Base-by-base conservation (phyloP, 306 rosid genomes). In the Cicer pinnatifidum region DNA sequence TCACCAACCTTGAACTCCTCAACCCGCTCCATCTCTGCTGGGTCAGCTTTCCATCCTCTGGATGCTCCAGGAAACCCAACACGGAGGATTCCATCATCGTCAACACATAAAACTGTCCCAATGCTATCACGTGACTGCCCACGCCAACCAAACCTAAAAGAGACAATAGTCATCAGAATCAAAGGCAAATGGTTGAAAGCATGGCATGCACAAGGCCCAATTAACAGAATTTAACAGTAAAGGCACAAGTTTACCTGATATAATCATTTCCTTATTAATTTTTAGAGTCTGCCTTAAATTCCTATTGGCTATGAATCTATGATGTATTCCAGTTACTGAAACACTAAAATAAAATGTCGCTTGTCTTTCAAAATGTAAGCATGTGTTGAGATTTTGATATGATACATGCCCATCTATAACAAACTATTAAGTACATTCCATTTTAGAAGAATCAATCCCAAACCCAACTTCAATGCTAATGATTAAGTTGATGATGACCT, bases 21-120 rank as follows among this genome's bases (percentile, higher is more conserved):
- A 68, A 94, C 99, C 71, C 99, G 89, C 67, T 91, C 99, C 99
- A 94, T 94, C 82, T 94, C 99, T 8, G 97, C 96, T 41, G 99
- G 99, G 85, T 94, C 97, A 81, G 99, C 99, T 76, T 91, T 89
- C 97, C 99, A 94, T 78, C 99, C 99, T 84, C 99, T 94, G 44
- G 99, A 94, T 67, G 99, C 99, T 79, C 99, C 99, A 78, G 99
- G 99, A 88, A 89, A 94, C 75, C 99, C 99, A 77, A 94, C 99
- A 66, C 97, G 97, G 68, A 94, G 89, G 61, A 94, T 91, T 66
- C 99, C 99, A 79, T 94, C 99, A 44, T 94, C 99, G 23, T 94
- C 99, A 65, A 94, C 97, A 37, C 99, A 94, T 78, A 94, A 85
- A 58, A 94, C 99, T 13, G 99, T 94, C 69, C 99, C 99, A 78